phyloP scores from a whole-genome alignment of 1,139 yeast genomes.

The Pichia inconspicua region DNA sequence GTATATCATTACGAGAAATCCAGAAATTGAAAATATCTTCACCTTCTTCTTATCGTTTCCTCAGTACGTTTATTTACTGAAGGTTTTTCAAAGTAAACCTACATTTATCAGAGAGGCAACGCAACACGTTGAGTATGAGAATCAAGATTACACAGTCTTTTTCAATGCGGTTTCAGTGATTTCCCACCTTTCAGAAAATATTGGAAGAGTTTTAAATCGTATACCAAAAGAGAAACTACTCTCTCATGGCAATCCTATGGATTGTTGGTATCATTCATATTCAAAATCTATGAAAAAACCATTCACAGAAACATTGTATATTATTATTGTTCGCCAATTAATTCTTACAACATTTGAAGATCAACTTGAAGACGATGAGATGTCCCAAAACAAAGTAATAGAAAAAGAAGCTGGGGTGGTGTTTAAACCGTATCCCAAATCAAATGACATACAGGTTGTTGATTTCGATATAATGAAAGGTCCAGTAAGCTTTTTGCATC shows the following conservation, averaged over 20 bases:
- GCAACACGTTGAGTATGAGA: conserved; percentile 86
- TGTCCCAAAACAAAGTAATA: conserved; percentile 11
- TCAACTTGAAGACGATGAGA: conserved; percentile 1
- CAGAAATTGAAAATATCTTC: conserved; percentile 29
- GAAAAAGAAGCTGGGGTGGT: conserved; percentile 21
- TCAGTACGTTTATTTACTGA: conserved; percentile 55
- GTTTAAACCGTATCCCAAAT: conserved; percentile 13
- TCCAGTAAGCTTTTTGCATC: conserved; percentile 68
- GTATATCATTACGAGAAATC: conserved; percentile 64
- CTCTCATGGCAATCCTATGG: conserved; percentile 17
- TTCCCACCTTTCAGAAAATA: conserved; percentile 52
- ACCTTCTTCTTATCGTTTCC: conserved; percentile 31
- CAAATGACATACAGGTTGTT: conserved; percentile 24
- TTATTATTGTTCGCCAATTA: conserved; percentile 13
- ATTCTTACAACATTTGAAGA: conserved; percentile 11
- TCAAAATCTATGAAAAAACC: conserved; percentile 15
- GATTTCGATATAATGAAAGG: conserved; percentile 38
- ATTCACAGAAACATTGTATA: conserved; percentile 17
- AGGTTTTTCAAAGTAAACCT: conserved; percentile 75
- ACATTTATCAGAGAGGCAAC: conserved; percentile 68
- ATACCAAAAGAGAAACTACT: conserved; percentile 17
- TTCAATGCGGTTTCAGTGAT: conserved; percentile 71
- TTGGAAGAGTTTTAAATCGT: conserved; percentile 43
- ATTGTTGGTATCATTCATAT: conserved; percentile 16
- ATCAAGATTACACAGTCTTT: conserved; percentile 74